Conservation (phyloP, 306 rosid genomes). For the Pachyrhizus erosus region DNA sequence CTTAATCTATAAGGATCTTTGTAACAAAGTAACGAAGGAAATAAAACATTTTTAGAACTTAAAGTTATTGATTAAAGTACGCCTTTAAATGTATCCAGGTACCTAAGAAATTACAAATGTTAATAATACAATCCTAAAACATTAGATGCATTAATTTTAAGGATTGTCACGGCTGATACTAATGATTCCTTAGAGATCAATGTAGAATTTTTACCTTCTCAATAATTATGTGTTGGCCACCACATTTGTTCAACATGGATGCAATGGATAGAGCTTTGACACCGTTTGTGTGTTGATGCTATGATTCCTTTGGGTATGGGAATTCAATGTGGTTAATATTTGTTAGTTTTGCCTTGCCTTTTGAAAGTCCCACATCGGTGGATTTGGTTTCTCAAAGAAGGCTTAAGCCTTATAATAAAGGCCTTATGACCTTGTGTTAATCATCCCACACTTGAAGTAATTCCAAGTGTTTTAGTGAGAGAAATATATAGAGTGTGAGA, state of each 20-base stretch:
- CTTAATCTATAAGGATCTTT: background rate
- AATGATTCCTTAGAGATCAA: background rate
- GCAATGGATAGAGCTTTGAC: background rate
- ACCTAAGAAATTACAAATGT: background rate
- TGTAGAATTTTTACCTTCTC: background rate
- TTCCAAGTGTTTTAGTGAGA: too few relatives aligned
- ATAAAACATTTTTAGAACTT: background rate
- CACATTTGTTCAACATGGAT: too few relatives aligned
- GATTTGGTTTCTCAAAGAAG: too few relatives aligned
- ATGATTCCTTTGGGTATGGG: background rate
- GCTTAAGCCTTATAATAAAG: too few relatives aligned
- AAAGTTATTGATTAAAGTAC: background rate
- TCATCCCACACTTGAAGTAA: too few relatives aligned
- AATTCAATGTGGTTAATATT: background rate
- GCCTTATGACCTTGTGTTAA: too few relatives aligned
- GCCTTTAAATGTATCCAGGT: background rate
- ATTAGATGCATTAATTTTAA: background rate
- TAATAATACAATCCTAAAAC: background rate
- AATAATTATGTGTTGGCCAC: too few relatives aligned
- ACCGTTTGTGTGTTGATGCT: background rate
- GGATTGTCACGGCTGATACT: background rate
- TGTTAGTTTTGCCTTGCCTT: too few relatives aligned
- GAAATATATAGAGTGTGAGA: too few relatives aligned
- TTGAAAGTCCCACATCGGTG: too few relatives aligned
- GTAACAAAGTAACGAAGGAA: background rate